Conservation (phyloP, 371 early-diverging fungal genomes). For the Nematocida ironsii region DNA sequence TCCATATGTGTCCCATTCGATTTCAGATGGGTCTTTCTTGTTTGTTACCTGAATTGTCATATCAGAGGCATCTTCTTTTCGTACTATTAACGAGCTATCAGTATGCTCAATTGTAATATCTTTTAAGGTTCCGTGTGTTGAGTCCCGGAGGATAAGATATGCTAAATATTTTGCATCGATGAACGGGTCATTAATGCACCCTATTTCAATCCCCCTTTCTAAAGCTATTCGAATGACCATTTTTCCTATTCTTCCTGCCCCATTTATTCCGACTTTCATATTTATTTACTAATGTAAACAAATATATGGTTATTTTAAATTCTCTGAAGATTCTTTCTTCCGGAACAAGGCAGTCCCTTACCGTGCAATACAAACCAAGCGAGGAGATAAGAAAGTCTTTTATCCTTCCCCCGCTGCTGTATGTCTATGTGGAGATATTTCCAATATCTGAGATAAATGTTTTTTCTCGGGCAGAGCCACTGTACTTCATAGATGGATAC, state of each 20-base stretch:
- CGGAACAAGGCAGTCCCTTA: slow-evolving; percentile 18
- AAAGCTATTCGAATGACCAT: slow-evolving; percentile 73
- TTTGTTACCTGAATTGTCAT: slow-evolving; percentile 76
- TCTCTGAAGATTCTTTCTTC: slow-evolving; percentile 50
- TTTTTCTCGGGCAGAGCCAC: slow-evolving; percentile 31
- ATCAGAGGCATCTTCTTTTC: slow-evolving; percentile 76
- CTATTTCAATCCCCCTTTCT: slow-evolving; percentile 75
- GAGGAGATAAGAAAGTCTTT: slow-evolving; percentile 14
- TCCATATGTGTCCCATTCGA: slow-evolving; percentile 81
- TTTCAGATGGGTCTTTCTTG: slow-evolving; percentile 76
- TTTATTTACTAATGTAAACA: slow-evolving; percentile 33
- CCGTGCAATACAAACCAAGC: slow-evolving; percentile 21
- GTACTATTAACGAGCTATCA: slow-evolving; percentile 76
- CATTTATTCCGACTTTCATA: slow-evolving; percentile 83
- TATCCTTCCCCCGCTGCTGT: slow-evolving; percentile 14
- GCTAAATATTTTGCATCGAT: slow-evolving; percentile 86
- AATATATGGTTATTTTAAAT: slow-evolving; percentile 51
- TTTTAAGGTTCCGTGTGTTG: slow-evolving; percentile 77
- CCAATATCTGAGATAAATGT: slow-evolving; percentile 4
- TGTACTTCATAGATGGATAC: slow-evolving; percentile 41
- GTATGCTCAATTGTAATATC: not conserved
- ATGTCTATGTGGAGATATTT: slow-evolving; percentile 42
- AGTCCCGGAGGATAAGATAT: slow-evolving; percentile 92
- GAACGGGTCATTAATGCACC: slow-evolving; percentile 95
- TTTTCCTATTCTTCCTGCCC: slow-evolving; percentile 95